Evolutionary conservation across 495 filamentous ascomycete species (phyloP).

Genomic region (Aspergillus panamensis): DNA sequence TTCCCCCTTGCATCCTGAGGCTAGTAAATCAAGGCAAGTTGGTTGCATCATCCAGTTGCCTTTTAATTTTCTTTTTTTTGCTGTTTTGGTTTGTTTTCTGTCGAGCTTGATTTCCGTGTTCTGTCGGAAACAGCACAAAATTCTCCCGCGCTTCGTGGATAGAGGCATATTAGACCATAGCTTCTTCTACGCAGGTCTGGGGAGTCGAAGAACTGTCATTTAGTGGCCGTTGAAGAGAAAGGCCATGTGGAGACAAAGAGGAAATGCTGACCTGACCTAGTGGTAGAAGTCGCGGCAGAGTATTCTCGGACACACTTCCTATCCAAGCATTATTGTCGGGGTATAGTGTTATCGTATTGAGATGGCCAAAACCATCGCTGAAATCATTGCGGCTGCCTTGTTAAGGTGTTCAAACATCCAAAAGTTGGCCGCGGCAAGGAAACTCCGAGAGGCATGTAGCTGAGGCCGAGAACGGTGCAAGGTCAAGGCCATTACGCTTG

Average conservation of each 20-base stretch:
- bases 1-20: slow-evolving; percentile 1
- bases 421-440: not conserved
- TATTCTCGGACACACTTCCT: not conserved
- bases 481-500: not conserved
- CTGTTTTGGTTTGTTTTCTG: not conserved
- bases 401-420: not conserved
- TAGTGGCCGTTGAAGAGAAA: not conserved
- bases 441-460: not conserved
- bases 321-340: not conserved
- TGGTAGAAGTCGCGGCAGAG: not conserved
- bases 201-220: not conserved
- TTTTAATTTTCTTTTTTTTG: not conserved
- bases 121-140: not conserved
- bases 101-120: not conserved
- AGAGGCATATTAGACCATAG: not conserved
- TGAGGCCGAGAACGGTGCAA: not conserved
- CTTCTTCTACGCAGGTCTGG: not conserved
- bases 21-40: slow-evolving; percentile 12
- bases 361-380: not conserved
- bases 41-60: not conserved
- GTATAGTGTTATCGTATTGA: not conserved
- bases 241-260: not conserved
- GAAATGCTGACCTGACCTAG: too few species aligned
- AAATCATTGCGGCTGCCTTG: not conserved
- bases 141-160: not conserved